phyloP scores from a whole-genome alignment of 805 yeast species.

The Hanseniaspora occidentalis region DNA sequence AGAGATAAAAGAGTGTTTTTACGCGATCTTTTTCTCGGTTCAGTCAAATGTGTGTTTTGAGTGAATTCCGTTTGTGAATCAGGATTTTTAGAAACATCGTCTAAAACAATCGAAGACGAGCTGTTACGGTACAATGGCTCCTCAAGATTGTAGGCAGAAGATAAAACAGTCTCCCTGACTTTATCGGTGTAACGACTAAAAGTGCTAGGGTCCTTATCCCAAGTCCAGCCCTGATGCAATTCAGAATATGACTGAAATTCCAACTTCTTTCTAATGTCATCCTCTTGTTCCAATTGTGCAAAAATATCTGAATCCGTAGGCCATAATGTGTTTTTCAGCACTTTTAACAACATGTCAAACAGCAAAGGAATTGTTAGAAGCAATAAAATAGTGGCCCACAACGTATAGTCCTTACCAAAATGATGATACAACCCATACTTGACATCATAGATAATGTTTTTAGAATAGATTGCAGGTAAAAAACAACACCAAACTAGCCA shows the following conservation, averaged over 20 bases:
- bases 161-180: not conserved
- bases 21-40: conserved; percentile 1
- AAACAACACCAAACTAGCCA: conserved; percentile 77
- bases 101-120: no score
- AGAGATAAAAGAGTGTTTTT: conserved; percentile 4
- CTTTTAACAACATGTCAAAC: conserved; percentile 53
- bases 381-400: conserved; percentile 71
- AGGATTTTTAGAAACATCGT: no score
- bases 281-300: conserved; percentile 62
- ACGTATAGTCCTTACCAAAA: conserved; percentile 70
- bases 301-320: conserved; percentile 74
- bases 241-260: conserved; percentile 66
- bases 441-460: conserved; percentile 52
- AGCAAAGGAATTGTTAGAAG: conserved; percentile 45
- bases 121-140: no score
- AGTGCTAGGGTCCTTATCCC: conserved; percentile 36
- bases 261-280: conserved; percentile 49
- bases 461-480: conserved; percentile 54
- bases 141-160: not conserved
- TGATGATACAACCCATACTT: conserved; percentile 51
- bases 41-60: conserved; percentile 2
- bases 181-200: conserved; percentile 18
- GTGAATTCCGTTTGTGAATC: no score
- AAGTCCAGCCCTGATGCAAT: conserved; percentile 68
- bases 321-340: conserved; percentile 38